phyloP scores from a whole-genome alignment of 2,329 filamentous ascomycete genomes.

The Phialocephala sp. region DNA sequence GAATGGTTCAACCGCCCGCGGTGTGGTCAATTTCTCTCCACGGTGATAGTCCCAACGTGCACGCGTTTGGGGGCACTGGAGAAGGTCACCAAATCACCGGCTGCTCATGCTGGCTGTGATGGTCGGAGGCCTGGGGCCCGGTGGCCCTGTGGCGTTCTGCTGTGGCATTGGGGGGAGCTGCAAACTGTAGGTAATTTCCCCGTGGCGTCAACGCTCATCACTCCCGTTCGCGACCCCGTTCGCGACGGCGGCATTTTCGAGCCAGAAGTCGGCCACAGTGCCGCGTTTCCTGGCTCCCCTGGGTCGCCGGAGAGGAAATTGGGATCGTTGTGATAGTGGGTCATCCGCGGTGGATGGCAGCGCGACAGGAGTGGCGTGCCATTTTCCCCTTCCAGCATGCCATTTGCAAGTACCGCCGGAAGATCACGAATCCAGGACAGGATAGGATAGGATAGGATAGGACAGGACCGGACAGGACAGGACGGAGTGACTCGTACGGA shows the following conservation, averaged over 20 bases:
- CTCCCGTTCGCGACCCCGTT: background rate
- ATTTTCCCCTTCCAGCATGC: background rate
- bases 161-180: conserved; percentile 11
- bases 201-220: conserved; percentile 4
- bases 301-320: conserved; percentile 13
- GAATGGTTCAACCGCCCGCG: background rate
- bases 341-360: no score
- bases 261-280: background rate
- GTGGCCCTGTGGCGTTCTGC: background rate
- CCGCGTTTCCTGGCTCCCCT: conserved; percentile 1
- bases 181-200: conserved; percentile 1
- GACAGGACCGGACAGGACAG: no score
- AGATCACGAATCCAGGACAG: background rate
- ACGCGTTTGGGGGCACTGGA: background rate
- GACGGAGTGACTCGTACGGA: background rate
- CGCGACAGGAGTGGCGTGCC: background rate
- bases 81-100: conserved; percentile 6
- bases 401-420: conserved; percentile 4
- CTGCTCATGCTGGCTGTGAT: background rate
- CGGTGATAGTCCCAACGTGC: background rate
- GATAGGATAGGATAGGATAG: no score
- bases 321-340: conserved; percentile 12
- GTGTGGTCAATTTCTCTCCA: background rate
- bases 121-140: no score
- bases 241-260: background rate